Evolutionary conservation across 805 yeast genomes (phyloP).

Genomic region (Kodamaea jinghongensis): DNA sequence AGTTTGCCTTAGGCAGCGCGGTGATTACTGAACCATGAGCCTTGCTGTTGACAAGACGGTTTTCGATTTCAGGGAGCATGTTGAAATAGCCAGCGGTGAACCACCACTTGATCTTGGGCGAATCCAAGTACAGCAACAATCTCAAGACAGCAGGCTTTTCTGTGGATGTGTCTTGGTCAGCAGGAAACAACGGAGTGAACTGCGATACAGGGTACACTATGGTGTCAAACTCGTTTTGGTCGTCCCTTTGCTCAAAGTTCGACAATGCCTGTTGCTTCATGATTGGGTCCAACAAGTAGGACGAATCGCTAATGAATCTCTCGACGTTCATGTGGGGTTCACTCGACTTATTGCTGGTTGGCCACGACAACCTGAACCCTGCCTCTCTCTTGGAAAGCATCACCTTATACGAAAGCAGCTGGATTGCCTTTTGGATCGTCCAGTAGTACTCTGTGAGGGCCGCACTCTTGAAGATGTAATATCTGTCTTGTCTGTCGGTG

Average conservation of each 20-base stretch:
- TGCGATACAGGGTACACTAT: constrained; percentile 89
- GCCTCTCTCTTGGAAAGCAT: constrained; percentile 40
- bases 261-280: constrained; percentile 43
- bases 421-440: constrained; percentile 63
- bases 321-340: constrained; percentile 62
- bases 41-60: constrained; percentile 52
- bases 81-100: constrained; percentile 97
- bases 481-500: constrained; percentile 92
- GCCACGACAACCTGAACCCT: constrained; percentile 71
- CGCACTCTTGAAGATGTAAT: constrained; percentile 63
- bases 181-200: constrained; percentile 73
- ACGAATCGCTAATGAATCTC: constrained; percentile 54
- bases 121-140: constrained; percentile 54
- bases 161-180: constrained; percentile 63
- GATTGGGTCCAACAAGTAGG: constrained; percentile 55
- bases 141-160: constrained; percentile 72
- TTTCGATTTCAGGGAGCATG: constrained; percentile 72
- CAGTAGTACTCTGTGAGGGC: constrained; percentile 70
- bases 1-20: constrained; percentile 92
- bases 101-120: constrained; percentile 64
- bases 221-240: constrained; percentile 47
- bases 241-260: constrained; percentile 31
- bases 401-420: constrained; percentile 69
- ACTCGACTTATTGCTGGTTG: constrained; percentile 57
- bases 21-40: constrained; percentile 75